These are phyloP conservation scores for Porcisia deanei DNA, from an alignment of 208 protist species.

Conservation along the genomic window DNA sequence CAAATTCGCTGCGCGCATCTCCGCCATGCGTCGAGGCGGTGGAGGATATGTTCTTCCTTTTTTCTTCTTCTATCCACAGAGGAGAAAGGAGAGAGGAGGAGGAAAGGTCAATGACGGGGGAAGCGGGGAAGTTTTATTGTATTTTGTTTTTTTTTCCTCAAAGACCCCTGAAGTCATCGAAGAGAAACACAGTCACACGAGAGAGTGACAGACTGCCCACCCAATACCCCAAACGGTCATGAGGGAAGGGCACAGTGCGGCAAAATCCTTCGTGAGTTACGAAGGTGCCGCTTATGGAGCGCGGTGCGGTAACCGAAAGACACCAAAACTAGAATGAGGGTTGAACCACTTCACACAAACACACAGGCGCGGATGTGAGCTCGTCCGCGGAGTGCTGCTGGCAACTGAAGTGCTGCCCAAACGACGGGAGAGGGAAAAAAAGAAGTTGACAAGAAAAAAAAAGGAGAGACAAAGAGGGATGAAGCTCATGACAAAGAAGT, in stretches of 20 bases:
- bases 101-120: too few relatives aligned
- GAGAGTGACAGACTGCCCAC: background rate
- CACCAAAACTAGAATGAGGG: background rate
- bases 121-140: too few relatives aligned
- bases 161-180: too few relatives aligned
- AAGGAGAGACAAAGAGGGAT: background rate
- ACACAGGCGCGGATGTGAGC: background rate
- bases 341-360: background rate
- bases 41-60: background rate
- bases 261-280: background rate
- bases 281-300: background rate
- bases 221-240: background rate
- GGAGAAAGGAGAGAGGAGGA: too few relatives aligned
- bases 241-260: background rate
- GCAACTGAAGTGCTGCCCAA: background rate
- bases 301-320: background rate
- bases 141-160: too few relatives aligned
- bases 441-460: background rate
- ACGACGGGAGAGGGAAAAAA: too few relatives aligned
- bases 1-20: constrained; percentile 34
- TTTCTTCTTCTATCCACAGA: too few relatives aligned
- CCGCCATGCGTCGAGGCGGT: background rate
- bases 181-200: too few relatives aligned
- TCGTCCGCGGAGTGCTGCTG: background rate
- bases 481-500: background rate